Evolutionary conservation across 768 basidiomycete species (phyloP).

Genomic region (Suillus ampliporus): DNA sequence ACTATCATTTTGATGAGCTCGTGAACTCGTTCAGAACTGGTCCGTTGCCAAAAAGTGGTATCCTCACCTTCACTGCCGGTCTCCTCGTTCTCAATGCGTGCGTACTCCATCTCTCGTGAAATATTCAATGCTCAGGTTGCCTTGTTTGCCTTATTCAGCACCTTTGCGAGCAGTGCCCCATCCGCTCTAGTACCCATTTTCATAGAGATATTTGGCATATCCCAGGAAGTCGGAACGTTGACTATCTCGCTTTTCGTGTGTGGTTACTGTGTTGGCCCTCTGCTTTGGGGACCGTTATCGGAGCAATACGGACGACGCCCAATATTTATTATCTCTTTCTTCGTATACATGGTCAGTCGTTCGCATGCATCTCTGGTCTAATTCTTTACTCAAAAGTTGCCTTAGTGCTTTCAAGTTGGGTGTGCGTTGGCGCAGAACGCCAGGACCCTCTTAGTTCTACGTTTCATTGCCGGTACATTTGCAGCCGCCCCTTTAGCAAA

Average conservation of each 20-base stretch:
- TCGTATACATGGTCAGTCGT: conserved; percentile 54
- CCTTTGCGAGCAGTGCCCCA: conserved; percentile 67
- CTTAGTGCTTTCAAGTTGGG: conserved; percentile 64
- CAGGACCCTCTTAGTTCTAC: conserved; percentile 65
- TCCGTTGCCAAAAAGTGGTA: conserved; percentile 52
- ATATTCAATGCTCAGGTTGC: neutral
- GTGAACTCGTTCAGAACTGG: conserved; percentile 50
- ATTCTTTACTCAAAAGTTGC: conserved; percentile 10
- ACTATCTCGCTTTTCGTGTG: conserved; percentile 67
- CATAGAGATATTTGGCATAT: conserved; percentile 53
- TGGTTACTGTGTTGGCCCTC: conserved; percentile 71
- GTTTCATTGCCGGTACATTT: conserved; percentile 74
- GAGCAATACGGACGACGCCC: conserved; percentile 64
- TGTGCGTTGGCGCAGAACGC: conserved; percentile 67
- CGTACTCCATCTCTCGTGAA: conserved; percentile 22
- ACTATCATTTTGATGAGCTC: conserved; percentile 11
- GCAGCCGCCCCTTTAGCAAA: conserved; percentile 74
- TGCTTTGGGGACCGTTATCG: conserved; percentile 63
- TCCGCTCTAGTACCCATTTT: conserved; percentile 53
- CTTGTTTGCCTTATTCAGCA: conserved; percentile 40
- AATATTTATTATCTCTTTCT: conserved; percentile 60
- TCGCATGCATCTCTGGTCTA: neutral
- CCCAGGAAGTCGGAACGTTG: conserved; percentile 55
- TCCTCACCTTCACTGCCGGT: conserved; percentile 52
- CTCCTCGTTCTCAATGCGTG: conserved; percentile 62